These are phyloP conservation scores for Ramaria sp. DNA, from an alignment of 768 basidiomycete genomes.

Conservation along the genomic window DNA sequence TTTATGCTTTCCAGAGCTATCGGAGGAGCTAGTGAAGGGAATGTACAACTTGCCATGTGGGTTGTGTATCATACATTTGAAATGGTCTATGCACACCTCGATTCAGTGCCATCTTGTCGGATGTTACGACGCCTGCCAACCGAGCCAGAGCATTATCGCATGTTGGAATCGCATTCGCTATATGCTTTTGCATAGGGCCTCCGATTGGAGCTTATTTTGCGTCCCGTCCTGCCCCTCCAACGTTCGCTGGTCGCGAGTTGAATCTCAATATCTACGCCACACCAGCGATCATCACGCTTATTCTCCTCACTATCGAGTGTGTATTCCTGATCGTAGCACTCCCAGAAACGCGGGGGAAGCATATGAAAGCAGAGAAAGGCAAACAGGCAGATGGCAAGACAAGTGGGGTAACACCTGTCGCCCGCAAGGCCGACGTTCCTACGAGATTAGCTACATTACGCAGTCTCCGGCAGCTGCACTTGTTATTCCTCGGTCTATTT, in stretches of 20 bases:
- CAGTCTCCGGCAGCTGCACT: conserved; percentile 58
- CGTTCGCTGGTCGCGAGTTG: conserved; percentile 38
- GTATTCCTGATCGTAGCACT: conserved; percentile 61
- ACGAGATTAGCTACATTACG: conserved; percentile 30
- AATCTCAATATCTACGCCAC: conserved; percentile 84
- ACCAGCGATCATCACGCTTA: conserved; percentile 77
- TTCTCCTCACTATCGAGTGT: conserved; percentile 72
- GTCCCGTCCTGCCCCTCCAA: conserved; percentile 61
- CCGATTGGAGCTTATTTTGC: conserved; percentile 96
- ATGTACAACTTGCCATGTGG: conserved; percentile 92
- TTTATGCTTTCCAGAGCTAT: conserved; percentile 86
- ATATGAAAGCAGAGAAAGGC: conserved; percentile 15
- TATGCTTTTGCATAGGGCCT: conserved; percentile 89
- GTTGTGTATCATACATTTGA: conserved; percentile 19
- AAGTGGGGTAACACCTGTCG: conserved; percentile 17
- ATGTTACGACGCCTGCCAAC: conserved; percentile 70
- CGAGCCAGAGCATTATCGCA: conserved; percentile 82
- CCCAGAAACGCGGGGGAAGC: conserved; percentile 73
- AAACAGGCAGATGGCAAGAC: conserved; percentile 11
- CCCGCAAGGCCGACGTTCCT: conserved; percentile 13
- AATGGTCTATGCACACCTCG: background rate
- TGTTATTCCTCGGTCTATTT: conserved; percentile 81
- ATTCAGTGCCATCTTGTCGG: conserved; percentile 81
- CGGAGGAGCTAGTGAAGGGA: conserved; percentile 92
- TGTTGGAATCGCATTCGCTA: conserved; percentile 92